Evolutionary conservation across 163 green algal genomes (phyloP).

Genomic region (Picocystis sp.): DNA sequence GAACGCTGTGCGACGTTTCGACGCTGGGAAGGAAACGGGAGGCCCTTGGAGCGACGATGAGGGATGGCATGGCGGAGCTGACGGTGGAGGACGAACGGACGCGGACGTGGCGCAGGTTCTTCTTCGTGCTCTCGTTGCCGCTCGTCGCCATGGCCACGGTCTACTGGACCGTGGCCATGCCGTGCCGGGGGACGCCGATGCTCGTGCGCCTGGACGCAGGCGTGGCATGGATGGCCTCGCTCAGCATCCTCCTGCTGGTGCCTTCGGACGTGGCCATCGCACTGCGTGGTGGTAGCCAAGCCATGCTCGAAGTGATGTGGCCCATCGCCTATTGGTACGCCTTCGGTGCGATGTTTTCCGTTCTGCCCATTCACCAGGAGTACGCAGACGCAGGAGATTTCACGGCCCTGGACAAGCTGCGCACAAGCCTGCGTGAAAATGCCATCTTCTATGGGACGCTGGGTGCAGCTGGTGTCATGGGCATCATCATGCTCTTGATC

Average conservation of each 20-base stretch:
- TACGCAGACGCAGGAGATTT: slow-evolving; percentile 58
- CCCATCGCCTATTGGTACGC: slow-evolving; percentile 2
- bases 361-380: slow-evolving; percentile 55
- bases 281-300: slow-evolving; percentile 10
- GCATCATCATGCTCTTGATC: slow-evolving; percentile 33
- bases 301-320: slow-evolving; percentile 1
- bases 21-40: no score
- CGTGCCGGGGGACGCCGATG: background rate
- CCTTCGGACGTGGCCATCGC: slow-evolving; percentile 44
- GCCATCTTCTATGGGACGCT: slow-evolving; percentile 38
- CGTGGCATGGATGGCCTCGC: slow-evolving; percentile 39
- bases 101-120: no score
- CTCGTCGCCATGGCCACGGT: no score
- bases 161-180: no score
- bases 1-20: no score
- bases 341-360: slow-evolving; percentile 7
- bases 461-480: slow-evolving; percentile 20
- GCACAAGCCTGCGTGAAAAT: slow-evolving; percentile 35
- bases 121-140: no score
- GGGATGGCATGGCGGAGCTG: no score
- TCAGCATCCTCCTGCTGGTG: slow-evolving; percentile 46
- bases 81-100: no score
- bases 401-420: slow-evolving; percentile 24
- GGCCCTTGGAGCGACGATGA: no score
- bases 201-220: slow-evolving; percentile 16